Percentiles rank a stretch among this genome's conserved stretches.
Evolutionary conservation across 2,329 filamentous ascomycete species (phyloP).

Genomic region (Aspergillus alliaceus): DNA sequence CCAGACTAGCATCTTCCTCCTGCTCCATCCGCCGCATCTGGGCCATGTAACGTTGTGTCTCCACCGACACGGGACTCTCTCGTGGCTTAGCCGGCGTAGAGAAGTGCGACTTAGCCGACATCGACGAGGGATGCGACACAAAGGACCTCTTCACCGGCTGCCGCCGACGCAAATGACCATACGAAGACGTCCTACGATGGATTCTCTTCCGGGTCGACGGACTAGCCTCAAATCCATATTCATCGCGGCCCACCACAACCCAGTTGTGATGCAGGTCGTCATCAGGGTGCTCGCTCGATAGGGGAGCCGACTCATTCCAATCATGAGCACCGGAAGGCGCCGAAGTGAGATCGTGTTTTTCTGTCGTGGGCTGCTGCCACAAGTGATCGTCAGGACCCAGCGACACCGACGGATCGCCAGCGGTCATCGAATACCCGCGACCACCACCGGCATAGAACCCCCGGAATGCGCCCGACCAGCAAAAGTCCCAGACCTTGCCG

Average conservation of each 20-base stretch:
- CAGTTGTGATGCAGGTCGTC: conserved; percentile 64
- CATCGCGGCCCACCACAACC: conserved; percentile 59
- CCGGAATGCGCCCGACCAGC: conserved; percentile 67
- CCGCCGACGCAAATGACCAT: conserved; percentile 10
- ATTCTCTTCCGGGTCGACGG: not conserved
- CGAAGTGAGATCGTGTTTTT: conserved; percentile 23
- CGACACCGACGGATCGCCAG: conserved; percentile 10
- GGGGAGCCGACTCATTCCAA: conserved; percentile 38
- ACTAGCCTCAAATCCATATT: conserved; percentile 20
- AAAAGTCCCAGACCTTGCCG: conserved; percentile 81
- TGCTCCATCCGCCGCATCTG: conserved; percentile 70
- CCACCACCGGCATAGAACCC: conserved; percentile 89
- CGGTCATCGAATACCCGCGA: conserved; percentile 62
- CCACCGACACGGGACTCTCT: conserved; percentile 42
- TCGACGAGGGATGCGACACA: conserved; percentile 19
- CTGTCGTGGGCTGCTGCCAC: conserved; percentile 18
- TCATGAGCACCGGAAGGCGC: conserved; percentile 23
- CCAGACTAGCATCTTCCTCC: conserved; percentile 76
- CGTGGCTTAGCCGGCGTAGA: conserved; percentile 31
- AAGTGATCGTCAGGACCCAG: not conserved
- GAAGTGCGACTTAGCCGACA: conserved; percentile 23
- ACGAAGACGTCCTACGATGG: conserved; percentile 17
- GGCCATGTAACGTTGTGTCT: conserved; percentile 74
- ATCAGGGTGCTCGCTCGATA: conserved; percentile 57
- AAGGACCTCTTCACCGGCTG: conserved; percentile 24